phyloP scores from a whole-genome alignment of 257 asterid species.

The Plantago major region DNA sequence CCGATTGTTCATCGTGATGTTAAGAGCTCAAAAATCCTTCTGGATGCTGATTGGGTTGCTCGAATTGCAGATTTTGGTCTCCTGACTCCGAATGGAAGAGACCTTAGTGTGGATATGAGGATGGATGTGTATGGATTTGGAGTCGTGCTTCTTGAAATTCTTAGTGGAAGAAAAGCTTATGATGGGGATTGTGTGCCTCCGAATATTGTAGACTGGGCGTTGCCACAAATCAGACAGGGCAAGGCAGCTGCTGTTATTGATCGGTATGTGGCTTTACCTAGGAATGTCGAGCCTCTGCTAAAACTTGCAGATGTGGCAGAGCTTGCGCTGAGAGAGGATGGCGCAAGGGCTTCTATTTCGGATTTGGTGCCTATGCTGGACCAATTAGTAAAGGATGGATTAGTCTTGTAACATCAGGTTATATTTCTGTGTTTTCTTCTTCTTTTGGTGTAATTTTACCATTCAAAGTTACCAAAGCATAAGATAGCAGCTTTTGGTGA shows the following conservation, averaged over 20 bases:
- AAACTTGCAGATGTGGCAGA: conserved; percentile 86
- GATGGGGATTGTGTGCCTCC: conserved; percentile 74
- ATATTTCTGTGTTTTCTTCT: conserved; percentile 11
- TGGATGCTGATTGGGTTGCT: conserved; percentile 81
- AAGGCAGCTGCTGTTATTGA: conserved; percentile 80
- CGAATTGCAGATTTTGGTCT: conserved; percentile 71
- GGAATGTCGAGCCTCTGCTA: conserved; percentile 85
- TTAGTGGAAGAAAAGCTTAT: conserved; percentile 73
- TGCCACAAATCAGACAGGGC: conserved; percentile 69
- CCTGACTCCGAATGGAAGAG: conserved; percentile 52
- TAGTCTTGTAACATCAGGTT: conserved; percentile 44
- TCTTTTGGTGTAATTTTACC: conserved; percentile 23
- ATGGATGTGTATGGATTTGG: conserved; percentile 78
- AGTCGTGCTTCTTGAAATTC: conserved; percentile 77
- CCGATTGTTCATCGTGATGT: conserved; percentile 81
- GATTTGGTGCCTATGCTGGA: conserved; percentile 63
- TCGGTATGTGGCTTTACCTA: conserved; percentile 61
- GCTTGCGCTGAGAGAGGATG: conserved; percentile 60
- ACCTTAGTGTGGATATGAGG: conserved; percentile 40
- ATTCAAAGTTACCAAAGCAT: conserved; percentile 23
- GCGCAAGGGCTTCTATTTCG: conserved; percentile 50
- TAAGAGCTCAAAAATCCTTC: conserved; percentile 80
- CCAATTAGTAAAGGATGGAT: conserved; percentile 67
- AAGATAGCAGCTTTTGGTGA: conserved; percentile 33
- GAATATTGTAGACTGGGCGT: conserved; percentile 74